Percentiles rank a stretch among this genome's conserved stretches.
Conservation (phyloP, 345 rosid genomes). For the Populus tremula region DNA sequence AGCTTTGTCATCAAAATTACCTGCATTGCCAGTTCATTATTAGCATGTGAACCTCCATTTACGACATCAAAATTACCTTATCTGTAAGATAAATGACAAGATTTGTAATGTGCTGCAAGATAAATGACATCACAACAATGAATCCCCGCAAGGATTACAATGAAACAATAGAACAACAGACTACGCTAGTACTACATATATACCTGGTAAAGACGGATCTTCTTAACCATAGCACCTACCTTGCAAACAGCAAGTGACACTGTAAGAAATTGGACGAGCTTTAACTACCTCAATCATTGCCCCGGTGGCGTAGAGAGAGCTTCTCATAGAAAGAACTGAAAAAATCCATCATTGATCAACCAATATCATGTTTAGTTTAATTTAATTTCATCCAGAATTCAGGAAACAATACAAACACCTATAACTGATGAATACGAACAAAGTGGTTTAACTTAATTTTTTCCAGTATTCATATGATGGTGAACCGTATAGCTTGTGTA, state of each 20-base stretch:
- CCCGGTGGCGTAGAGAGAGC: too few species aligned
- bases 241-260: conserved; percentile 94
- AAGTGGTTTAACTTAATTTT: conserved; percentile 39
- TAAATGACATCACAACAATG: not conserved
- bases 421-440: too few species aligned
- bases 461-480: conserved; percentile 95
- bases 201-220: conserved; percentile 79
- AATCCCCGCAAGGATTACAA: not conserved
- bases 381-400: not conserved
- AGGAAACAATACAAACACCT: not conserved
- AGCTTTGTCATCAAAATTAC: conserved; percentile 11
- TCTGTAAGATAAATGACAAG: not conserved
- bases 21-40: conserved; percentile 98
- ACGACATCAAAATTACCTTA: conserved; percentile 63
- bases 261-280: conserved; percentile 1
- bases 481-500: conserved; percentile 87
- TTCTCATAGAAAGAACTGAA: too few species aligned
- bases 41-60: conserved; percentile 98
- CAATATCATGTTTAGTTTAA: not conserved
- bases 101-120: conserved; percentile 72
- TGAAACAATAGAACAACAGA: not conserved
- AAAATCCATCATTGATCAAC: not conserved
- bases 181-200: not conserved
- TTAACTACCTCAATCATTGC: too few species aligned
- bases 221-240: conserved; percentile 66